These are phyloP conservation scores for Papilionanthe hybrid DNA, from an alignment of 116 monocot species.

Conservation along the genomic window DNA sequence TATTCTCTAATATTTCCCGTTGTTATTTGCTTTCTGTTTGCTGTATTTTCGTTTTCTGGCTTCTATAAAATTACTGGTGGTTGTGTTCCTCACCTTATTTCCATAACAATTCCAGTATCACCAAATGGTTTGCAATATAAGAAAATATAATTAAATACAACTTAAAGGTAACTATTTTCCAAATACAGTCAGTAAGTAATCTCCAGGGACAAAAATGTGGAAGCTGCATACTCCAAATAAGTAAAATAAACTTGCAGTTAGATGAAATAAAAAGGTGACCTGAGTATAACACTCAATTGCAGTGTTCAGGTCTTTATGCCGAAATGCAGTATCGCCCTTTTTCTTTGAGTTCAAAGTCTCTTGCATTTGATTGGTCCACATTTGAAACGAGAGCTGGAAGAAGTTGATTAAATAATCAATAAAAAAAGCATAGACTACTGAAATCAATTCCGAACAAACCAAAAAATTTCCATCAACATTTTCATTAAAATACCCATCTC, in stretches of 20 bases:
- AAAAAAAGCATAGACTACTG: background rate
- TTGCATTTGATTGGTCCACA: slow-evolving; percentile 95
- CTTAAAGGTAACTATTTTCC: background rate
- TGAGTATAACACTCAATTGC: slow-evolving; percentile 72
- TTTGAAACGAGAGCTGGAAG: slow-evolving; percentile 74
- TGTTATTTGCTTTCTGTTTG: no score
- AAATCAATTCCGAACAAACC: no score
- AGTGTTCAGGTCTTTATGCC: slow-evolving; percentile 58
- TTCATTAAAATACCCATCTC: background rate
- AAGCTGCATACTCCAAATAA: background rate
- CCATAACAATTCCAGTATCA: no score
- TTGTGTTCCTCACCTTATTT: no score
- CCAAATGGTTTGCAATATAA: no score
- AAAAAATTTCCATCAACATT: background rate
- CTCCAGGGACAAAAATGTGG: background rate
- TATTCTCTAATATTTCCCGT: no score
- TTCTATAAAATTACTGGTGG: no score
- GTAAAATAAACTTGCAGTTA: background rate
- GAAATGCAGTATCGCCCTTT: slow-evolving; percentile 71
- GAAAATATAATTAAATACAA: no score
- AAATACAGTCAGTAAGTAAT: background rate
- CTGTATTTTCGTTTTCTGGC: no score
- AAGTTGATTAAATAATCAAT: slow-evolving; percentile 11
- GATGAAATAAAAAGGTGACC: slow-evolving; percentile 25
- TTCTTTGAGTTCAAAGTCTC: slow-evolving; percentile 80